Percentiles rank a stretch among this genome's conserved stretches.
Evolutionary conservation across 192 early-diverging fungal genomes (phyloP).

Genomic region (Podila minutissima): DNA sequence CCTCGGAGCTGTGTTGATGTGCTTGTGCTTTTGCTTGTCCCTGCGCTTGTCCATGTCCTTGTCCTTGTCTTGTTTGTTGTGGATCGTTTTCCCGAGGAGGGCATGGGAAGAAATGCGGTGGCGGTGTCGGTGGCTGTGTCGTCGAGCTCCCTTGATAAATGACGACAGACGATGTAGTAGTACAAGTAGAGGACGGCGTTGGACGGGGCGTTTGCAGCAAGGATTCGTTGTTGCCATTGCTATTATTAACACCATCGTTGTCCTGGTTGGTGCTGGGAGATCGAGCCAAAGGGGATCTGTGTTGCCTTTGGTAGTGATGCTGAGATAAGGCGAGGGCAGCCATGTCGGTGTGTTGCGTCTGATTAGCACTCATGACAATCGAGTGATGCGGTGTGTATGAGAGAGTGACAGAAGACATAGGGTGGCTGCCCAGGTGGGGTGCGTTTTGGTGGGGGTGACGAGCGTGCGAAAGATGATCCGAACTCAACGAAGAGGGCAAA

Average conservation of each 20-base stretch:
- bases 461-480: neutral
- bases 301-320: neutral
- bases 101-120: neutral
- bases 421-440: neutral
- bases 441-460: neutral
- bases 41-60: neutral
- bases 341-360: neutral
- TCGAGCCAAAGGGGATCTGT: neutral
- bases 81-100: neutral
- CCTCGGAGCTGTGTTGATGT: neutral
- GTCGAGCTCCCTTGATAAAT: neutral
- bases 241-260: neutral
- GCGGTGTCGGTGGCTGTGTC: neutral
- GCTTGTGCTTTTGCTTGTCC: neutral
- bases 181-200: neutral
- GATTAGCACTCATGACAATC: slow-evolving; percentile 1
- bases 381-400: neutral
- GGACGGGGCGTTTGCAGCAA: too few species aligned
- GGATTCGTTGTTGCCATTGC: neutral
- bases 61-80: neutral
- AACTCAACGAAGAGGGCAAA: neutral
- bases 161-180: neutral
- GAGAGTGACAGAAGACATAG: neutral
- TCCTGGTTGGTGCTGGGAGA: neutral
- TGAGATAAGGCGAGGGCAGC: neutral